Evolutionary conservation across 1,284 basidiomycete genomes (phyloP).

Genomic region (Trichosporon faecale): DNA sequence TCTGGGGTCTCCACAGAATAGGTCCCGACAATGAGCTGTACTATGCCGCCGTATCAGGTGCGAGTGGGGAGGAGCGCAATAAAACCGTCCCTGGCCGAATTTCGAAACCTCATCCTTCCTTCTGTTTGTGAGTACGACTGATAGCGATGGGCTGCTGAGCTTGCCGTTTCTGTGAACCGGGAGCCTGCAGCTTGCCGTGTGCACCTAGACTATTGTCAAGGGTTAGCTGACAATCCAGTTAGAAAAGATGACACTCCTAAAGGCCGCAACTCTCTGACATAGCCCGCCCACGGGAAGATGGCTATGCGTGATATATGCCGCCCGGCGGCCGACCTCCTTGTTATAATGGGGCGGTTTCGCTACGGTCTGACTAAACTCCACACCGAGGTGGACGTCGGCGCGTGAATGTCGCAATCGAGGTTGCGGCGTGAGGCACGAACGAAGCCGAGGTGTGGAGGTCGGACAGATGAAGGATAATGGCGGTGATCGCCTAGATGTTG

Average conservation of each 20-base stretch:
- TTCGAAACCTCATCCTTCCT: slow-evolving; percentile 11
- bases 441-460: not conserved
- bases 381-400: not conserved
- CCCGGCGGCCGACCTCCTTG: slow-evolving; percentile 45
- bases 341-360: slow-evolving; percentile 41
- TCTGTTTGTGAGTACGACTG: slow-evolving; percentile 7
- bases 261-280: slow-evolving; percentile 12
- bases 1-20: not conserved
- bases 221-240: slow-evolving; percentile 19
- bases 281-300: slow-evolving; percentile 8
- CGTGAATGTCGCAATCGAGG: not conserved
- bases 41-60: not conserved
- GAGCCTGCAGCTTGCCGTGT: no score
- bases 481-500: slow-evolving; percentile 4
- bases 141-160: not conserved
- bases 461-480: slow-evolving; percentile 8
- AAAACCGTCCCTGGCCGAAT: slow-evolving; percentile 7
- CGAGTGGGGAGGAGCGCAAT: not conserved
- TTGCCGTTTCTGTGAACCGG: not conserved
- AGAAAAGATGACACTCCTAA: slow-evolving; percentile 40
- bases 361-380: slow-evolving; percentile 37
- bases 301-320: slow-evolving; percentile 35
- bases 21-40: not conserved
- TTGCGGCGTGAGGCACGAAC: not conserved
- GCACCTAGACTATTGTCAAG: no score